Base-by-base conservation (phyloP, 1,139 yeast species). In the Geotrichum klebahnii region DNA sequence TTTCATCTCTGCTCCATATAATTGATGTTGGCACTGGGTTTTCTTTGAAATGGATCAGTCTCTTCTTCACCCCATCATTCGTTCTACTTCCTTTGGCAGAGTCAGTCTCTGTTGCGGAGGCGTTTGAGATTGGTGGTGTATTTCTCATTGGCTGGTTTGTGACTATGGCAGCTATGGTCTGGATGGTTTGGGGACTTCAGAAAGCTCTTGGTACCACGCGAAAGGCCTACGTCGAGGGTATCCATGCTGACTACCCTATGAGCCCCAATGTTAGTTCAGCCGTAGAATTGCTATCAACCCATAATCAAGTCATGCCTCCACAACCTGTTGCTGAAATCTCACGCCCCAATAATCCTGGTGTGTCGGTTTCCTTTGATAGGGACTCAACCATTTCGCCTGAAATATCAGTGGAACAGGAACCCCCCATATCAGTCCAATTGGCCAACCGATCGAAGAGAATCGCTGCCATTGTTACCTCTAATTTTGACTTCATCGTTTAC, bases 41-140 rank as follows among this genome's bases (percentile, higher is more conserved):
- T 62, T 72, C 83, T 1, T 70, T 85, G 52, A 74, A 83, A 51
- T 85, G 92, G 92, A 85, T 85, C 67, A 84, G 82, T 63, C 76
- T 84, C 8, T 84, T 81, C 63, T 85, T 85, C 70, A 80, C 86
- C 1, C 92, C 94, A 0, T 81, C 89, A 0, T 84, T 85, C 60
- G 79, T 84, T 24, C 76, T 82, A 1, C 73, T 85, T 44, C 92
- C 94, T 0, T 71, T 84, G 49, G 77, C 87, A 14, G 76, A 77
- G 34, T 76, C 77, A 53, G 82, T 85, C 42, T 72, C 82, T 12
- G 80, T 81, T 37, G 75, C 76, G 20, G 94, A 84, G 58, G 86
- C 88, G 17, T 71, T 82, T 59, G 80, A 81, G 51, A 85, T 85
- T 36, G 88, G 85, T 1, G 92, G 80, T 0, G 85, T 84, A 10